phyloP scores from a whole-genome alignment of 768 basidiomycete species.

The Gloeostereum incarnatum region DNA sequence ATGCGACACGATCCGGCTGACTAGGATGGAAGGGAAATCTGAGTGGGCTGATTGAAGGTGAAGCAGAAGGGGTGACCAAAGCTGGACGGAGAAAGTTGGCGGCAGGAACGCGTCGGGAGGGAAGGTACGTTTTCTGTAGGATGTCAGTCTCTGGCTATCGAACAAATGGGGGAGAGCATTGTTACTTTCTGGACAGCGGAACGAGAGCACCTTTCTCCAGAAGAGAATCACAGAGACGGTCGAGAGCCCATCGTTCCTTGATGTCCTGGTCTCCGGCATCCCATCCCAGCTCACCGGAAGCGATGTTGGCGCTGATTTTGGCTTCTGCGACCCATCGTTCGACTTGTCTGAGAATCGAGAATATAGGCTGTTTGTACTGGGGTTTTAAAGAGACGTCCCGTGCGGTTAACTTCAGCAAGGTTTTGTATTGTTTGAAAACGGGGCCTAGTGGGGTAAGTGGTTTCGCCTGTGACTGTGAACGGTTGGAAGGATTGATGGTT shows the following conservation, averaged over 20 bases:
- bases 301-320: slow-evolving; percentile 47
- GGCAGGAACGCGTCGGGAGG: slow-evolving; percentile 36
- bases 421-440: slow-evolving; percentile 67
- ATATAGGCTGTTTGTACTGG: slow-evolving; percentile 40
- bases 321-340: slow-evolving; percentile 79
- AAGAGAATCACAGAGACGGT: slow-evolving; percentile 56
- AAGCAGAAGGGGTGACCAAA: slow-evolving; percentile 60
- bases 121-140: slow-evolving; percentile 45
- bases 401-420: slow-evolving; percentile 46
- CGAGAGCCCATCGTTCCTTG: slow-evolving; percentile 61
- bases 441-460: slow-evolving; percentile 53
- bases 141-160: slow-evolving; percentile 37
- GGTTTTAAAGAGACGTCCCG: slow-evolving; percentile 56
- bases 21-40: slow-evolving; percentile 40
- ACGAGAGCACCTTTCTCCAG: slow-evolving; percentile 68
- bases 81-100: slow-evolving; percentile 35
- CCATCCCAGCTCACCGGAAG: slow-evolving; percentile 38
- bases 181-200: slow-evolving; percentile 78
- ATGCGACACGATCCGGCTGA: slow-evolving; percentile 30
- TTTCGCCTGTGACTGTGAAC: slow-evolving; percentile 18
- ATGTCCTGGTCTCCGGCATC: slow-evolving; percentile 29
- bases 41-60: slow-evolving; percentile 50
- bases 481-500: slow-evolving; percentile 46
- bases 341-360: slow-evolving; percentile 44
- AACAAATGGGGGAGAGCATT: slow-evolving; percentile 24